Evolutionary conservation across 306 rosid genomes (phyloP).

Genomic region (Quercus agrifolia): DNA sequence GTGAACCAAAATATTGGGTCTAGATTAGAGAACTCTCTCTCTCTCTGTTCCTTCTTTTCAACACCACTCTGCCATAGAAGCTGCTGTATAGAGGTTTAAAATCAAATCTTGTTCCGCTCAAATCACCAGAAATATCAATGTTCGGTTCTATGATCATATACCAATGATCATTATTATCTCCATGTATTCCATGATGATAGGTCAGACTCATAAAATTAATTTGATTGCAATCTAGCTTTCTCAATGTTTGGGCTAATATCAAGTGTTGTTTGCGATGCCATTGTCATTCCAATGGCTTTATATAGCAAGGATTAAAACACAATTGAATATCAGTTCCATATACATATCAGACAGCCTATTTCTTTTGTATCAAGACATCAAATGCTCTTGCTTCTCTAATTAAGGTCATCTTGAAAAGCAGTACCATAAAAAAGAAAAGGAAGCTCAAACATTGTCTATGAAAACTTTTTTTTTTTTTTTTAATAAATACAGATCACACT

Average conservation of each 20-base stretch:
- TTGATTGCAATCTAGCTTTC: not conserved
- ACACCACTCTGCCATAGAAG: not conserved
- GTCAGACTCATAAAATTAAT: not conserved
- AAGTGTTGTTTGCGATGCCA: not conserved
- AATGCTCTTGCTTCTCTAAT: not conserved
- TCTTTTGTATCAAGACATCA: not conserved
- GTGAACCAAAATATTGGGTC: not conserved
- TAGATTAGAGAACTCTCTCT: not conserved
- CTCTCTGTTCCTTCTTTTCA: not conserved
- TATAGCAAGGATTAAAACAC: not conserved
- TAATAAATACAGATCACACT: not conserved
- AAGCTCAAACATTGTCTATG: not conserved
- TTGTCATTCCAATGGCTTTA: not conserved
- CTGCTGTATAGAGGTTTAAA: not conserved
- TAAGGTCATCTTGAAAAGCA: not conserved
- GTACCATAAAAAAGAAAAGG: not conserved
- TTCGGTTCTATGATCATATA: not conserved
- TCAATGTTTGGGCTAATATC: not conserved
- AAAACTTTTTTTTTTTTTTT: not conserved
- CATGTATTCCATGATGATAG: not conserved
- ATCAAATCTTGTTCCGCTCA: not conserved
- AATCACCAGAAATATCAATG: not conserved
- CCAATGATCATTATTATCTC: not conserved
- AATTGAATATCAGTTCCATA: not conserved
- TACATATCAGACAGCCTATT: not conserved